These are phyloP conservation scores for Trichoderma parareesei DNA, from an alignment of 495 filamentous ascomycete species.

Conservation along the genomic window DNA sequence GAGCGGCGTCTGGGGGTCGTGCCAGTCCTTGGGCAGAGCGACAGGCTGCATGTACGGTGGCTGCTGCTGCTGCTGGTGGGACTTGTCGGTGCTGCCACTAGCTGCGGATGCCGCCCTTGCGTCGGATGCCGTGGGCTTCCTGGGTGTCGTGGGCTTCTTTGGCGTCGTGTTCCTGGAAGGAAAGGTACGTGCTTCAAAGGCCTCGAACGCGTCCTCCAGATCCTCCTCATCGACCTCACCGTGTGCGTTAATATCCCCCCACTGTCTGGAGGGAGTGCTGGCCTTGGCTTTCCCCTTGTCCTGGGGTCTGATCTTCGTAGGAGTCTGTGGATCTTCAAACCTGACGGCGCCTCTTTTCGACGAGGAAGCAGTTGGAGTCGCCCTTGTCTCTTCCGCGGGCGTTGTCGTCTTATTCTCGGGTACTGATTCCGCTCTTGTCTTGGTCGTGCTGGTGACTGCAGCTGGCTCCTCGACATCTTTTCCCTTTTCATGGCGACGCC, in stretches of 20 bases:
- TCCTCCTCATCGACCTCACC: constrained; percentile 15
- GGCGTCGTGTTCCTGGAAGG: background rate
- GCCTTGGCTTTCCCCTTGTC: background rate
- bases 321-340: background rate
- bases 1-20: constrained; percentile 22
- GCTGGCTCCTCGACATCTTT: constrained; percentile 8
- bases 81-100: background rate
- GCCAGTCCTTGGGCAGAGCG: constrained; percentile 21
- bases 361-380: background rate
- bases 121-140: constrained; percentile 13
- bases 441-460: background rate
- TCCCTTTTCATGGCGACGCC: constrained; percentile 14
- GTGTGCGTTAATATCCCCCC: background rate
- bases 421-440: background rate
- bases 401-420: background rate
- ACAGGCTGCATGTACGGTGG: constrained; percentile 6
- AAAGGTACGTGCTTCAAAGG: constrained; percentile 2
- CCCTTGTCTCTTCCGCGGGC: background rate
- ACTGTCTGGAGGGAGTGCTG: background rate
- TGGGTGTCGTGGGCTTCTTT: constrained; percentile 14
- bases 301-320: constrained; percentile 7
- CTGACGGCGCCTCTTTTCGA: background rate
- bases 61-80: background rate
- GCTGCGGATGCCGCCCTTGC: background rate
- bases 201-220: constrained; percentile 25